A percentile compares a stretch with the other conserved stretches of the same genome.
Conservation (phyloP, 2,329 filamentous ascomycete genomes). For the Bertia moriformis region DNA sequence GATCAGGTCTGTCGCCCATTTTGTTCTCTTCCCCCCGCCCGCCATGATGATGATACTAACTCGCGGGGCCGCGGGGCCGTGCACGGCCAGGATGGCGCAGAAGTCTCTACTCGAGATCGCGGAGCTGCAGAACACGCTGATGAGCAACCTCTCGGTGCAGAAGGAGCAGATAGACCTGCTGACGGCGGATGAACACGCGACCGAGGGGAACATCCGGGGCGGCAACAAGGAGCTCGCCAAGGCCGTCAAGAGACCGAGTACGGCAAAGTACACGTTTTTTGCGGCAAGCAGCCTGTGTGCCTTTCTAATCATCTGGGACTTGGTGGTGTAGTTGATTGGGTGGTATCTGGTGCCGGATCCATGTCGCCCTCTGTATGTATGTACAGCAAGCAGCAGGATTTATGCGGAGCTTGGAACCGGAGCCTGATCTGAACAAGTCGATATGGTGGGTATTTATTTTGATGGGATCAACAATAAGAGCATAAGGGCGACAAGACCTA, state of each 20-base stretch:
- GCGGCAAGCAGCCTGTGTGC: slow-evolving; percentile 63
- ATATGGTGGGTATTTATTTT: too few relatives aligned
- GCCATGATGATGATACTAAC: background rate
- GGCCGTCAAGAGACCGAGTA: slow-evolving; percentile 58
- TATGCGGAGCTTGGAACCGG: too few relatives aligned
- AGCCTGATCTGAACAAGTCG: too few relatives aligned
- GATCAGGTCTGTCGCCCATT: slow-evolving; percentile 55
- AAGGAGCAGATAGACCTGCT: slow-evolving; percentile 80
- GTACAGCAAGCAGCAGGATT: too few relatives aligned
- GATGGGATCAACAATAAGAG: too few relatives aligned
- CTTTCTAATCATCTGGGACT: slow-evolving; percentile 65
- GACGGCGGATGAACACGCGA: slow-evolving; percentile 67
- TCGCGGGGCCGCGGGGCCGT: slow-evolving; percentile 4
- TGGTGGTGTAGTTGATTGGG: slow-evolving; percentile 35
- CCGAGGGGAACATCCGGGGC: slow-evolving; percentile 70
- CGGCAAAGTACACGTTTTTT: slow-evolving; percentile 67
- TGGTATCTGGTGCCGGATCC: background rate
- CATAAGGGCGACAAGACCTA: too few relatives aligned
- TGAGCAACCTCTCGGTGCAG: slow-evolving; percentile 72
- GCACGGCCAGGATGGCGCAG: slow-evolving; percentile 58
- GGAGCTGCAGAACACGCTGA: slow-evolving; percentile 77
- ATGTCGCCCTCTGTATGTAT: background rate
- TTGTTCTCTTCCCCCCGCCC: too few relatives aligned
- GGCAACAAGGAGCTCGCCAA: slow-evolving; percentile 86
- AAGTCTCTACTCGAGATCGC: slow-evolving; percentile 84